Evolutionary conservation across 257 asterid species (phyloP).

Genomic region (Haberlea rhodopensis): DNA sequence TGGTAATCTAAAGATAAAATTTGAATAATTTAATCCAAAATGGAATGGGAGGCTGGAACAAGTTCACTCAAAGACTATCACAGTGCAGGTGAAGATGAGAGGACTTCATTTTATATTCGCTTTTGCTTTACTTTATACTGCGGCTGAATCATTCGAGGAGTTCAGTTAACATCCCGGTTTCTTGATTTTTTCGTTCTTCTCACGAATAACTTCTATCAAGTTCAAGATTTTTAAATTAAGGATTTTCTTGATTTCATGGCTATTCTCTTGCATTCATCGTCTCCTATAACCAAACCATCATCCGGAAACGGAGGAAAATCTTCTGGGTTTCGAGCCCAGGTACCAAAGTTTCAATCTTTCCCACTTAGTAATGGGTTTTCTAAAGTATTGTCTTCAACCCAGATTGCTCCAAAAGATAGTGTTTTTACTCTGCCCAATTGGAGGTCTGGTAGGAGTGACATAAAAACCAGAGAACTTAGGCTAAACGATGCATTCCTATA

Average conservation of each 20-base stretch:
- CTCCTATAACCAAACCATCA: constrained; percentile 52
- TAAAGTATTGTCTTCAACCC: constrained; percentile 47
- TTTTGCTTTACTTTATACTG: background rate
- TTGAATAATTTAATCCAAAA: background rate
- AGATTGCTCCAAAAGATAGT: constrained; percentile 38
- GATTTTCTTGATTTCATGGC: constrained; percentile 43
- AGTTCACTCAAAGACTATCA: background rate
- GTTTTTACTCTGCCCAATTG: constrained; percentile 71
- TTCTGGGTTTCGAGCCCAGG: constrained; percentile 35
- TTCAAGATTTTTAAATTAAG: background rate
- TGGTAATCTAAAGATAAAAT: background rate
- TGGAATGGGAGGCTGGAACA: background rate
- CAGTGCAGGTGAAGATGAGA: background rate
- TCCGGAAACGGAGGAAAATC: constrained; percentile 38
- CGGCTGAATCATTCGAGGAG: background rate
- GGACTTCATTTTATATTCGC: background rate
- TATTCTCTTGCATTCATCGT: constrained; percentile 50
- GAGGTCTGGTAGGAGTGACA: constrained; percentile 67
- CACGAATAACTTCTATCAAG: background rate
- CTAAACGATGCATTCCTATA: constrained; percentile 68
- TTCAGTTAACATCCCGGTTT: constrained; percentile 3
- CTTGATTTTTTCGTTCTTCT: constrained; percentile 16
- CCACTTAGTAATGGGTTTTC: constrained; percentile 33
- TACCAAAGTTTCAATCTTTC: constrained; percentile 44
- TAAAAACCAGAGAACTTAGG: constrained; percentile 50